Conservation (phyloP, 2,329 filamentous ascomycete genomes). For the Diaporthe australafricana region DNA sequence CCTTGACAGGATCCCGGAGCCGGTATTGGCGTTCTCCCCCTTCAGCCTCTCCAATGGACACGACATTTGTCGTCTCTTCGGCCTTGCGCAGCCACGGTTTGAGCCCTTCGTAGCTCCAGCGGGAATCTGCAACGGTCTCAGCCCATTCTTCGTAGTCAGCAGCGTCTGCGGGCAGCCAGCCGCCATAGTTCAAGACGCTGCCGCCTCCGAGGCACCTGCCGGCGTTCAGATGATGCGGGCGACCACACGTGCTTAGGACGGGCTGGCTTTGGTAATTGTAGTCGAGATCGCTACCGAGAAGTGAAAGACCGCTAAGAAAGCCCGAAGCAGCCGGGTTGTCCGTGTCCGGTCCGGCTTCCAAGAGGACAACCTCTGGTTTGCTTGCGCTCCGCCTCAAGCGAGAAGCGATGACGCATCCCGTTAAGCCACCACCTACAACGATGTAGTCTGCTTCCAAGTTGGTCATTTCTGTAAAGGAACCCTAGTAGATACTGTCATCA, state of each 20-base stretch:
- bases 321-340: conserved; percentile 38
- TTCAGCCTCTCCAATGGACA: conserved; percentile 43
- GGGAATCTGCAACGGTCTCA: conserved; percentile 47
- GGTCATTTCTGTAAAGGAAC: conserved; percentile 38
- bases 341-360: conserved; percentile 43
- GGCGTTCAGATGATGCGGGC: conserved; percentile 39
- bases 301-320: conserved; percentile 42
- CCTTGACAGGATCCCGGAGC: conserved; percentile 48
- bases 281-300: conserved; percentile 41
- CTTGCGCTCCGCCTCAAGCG: conserved; percentile 41
- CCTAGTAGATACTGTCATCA: background rate
- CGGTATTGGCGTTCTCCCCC: conserved; percentile 49
- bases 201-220: conserved; percentile 44
- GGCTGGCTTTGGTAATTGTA: conserved; percentile 42
- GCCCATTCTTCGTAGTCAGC: conserved; percentile 43
- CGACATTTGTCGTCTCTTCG: conserved; percentile 49
- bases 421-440: conserved; percentile 44
- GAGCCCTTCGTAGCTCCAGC: conserved; percentile 59
- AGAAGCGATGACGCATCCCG: conserved; percentile 42
- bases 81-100: conserved; percentile 58
- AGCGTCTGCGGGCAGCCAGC: conserved; percentile 43
- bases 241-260: conserved; percentile 36
- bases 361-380: conserved; percentile 39
- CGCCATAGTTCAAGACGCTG: conserved; percentile 43
- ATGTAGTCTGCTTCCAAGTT: conserved; percentile 41